Evolutionary conservation across 306 rosid species (phyloP), one percentile per base, ranked within the genome.

Genomic region (Cucurbita argyrosperma): DNA sequence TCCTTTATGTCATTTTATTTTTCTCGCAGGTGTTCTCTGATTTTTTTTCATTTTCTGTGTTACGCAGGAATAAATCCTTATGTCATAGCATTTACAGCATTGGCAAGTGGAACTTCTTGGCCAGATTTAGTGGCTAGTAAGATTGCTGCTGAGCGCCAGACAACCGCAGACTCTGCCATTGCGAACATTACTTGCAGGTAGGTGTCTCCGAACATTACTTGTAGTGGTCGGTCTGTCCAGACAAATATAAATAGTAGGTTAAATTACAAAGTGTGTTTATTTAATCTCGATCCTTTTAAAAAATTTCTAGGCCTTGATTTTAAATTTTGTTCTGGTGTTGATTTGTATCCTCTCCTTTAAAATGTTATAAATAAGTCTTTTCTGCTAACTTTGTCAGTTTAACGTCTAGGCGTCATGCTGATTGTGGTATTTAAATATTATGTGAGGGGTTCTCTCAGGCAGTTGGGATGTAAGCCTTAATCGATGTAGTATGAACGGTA

Each of bases 171-270:
- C 75, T 94, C 98, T 18, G 97, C 98, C 74, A 90, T 94, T 77
- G 98, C 98, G 76, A 94, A 94, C 81, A 94, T 94, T 77, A 94
- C 97, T 67, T 94, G 98, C 98, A 94, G 98, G 98, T 94, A 30
- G 37, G 37, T 42, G 82, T 63, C 53, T 76, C 79, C 6, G 16
- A 72, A 51, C 30, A 7, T 45, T 43, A 42, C 72, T 50, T 45
- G 4, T 47, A 5, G 3, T 51, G 55, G 3, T 51, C 18, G 2
- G 18, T 51, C 8, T 49, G 53, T 49, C 55, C 8, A 5, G 55
- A 51, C 8, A 51, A 51, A 14, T 51, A 15, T 15, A 37, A 61
- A 54, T 7, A 5, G 54, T 50, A 50, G 30, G 7, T 21, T 19
- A 60, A 60, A 63, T 64, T 63, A 38, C 49, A 16, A 63, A 63